Conservation (phyloP, 768 basidiomycete species). For the Pleurotus salmoneostramineus region DNA sequence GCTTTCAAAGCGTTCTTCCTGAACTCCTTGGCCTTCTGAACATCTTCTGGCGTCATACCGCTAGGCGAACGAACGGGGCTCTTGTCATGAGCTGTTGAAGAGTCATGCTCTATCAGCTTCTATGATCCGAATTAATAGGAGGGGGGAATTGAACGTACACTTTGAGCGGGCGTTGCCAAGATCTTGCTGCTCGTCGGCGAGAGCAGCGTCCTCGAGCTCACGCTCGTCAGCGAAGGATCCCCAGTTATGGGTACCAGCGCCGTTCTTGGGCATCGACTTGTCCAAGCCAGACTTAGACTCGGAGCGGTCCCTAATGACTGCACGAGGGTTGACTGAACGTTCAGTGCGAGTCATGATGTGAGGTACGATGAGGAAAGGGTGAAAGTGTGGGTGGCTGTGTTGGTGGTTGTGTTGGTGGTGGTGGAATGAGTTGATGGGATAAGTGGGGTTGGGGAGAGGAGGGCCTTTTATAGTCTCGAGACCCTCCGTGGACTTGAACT, state of each 20-base stretch:
- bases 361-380: neutral
- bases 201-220: constrained; percentile 53
- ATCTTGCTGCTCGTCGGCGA: constrained; percentile 53
- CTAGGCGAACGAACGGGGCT: constrained; percentile 32
- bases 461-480: neutral
- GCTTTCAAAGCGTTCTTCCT: constrained; percentile 72
- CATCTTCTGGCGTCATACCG: constrained; percentile 59
- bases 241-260: constrained; percentile 85
- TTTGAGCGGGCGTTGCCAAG: constrained; percentile 25
- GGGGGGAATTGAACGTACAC: neutral
- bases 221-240: constrained; percentile 65
- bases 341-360: constrained; percentile 73
- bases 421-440: neutral
- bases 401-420: neutral
- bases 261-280: constrained; percentile 70
- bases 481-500: neutral
- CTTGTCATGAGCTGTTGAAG: constrained; percentile 20
- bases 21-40: constrained; percentile 58
- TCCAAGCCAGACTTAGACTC: constrained; percentile 75
- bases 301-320: constrained; percentile 73
- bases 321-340: constrained; percentile 68
- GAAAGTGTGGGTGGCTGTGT: neutral
- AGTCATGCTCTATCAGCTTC: neutral
- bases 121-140: neutral
- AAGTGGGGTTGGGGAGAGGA: neutral